Evolutionary conservation across 2,329 filamentous ascomycete species (phyloP).

Genomic region (Allantophomopsis cytisporea): DNA sequence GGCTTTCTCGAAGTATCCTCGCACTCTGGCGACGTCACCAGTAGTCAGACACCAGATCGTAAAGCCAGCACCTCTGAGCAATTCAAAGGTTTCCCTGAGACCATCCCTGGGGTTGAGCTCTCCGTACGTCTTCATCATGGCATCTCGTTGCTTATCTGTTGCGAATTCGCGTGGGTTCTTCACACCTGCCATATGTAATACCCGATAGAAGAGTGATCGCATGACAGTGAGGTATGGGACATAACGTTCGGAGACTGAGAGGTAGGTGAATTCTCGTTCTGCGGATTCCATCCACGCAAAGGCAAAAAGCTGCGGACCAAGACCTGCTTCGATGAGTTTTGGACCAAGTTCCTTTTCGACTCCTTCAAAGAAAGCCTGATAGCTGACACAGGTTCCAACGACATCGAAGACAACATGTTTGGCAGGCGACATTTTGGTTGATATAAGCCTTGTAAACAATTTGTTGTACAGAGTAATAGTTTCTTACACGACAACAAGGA

Average conservation of each 20-base stretch:
- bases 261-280: constrained; percentile 34
- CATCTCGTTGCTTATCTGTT: constrained; percentile 25
- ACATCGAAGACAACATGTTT: constrained; percentile 37
- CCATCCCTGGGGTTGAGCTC: constrained; percentile 23
- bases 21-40: constrained; percentile 32
- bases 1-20: constrained; percentile 34
- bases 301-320: constrained; percentile 28
- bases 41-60: constrained; percentile 40
- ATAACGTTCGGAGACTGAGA: constrained; percentile 29
- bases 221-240: constrained; percentile 27
- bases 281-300: constrained; percentile 30
- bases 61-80: constrained; percentile 29
- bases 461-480: too few relatives aligned
- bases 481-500: too few relatives aligned
- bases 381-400: constrained; percentile 35
- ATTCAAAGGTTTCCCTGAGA: constrained; percentile 24
- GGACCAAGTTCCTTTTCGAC: constrained; percentile 27
- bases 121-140: constrained; percentile 23
- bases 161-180: constrained; percentile 25
- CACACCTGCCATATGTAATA: constrained; percentile 28
- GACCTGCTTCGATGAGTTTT: constrained; percentile 21
- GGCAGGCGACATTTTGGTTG: too few relatives aligned
- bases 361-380: constrained; percentile 26
- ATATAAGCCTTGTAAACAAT: too few relatives aligned
- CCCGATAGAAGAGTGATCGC: constrained; percentile 31